Evolutionary conservation across 129 eudicot species (phyloP).

Genomic region (Saussurea involucrata): DNA sequence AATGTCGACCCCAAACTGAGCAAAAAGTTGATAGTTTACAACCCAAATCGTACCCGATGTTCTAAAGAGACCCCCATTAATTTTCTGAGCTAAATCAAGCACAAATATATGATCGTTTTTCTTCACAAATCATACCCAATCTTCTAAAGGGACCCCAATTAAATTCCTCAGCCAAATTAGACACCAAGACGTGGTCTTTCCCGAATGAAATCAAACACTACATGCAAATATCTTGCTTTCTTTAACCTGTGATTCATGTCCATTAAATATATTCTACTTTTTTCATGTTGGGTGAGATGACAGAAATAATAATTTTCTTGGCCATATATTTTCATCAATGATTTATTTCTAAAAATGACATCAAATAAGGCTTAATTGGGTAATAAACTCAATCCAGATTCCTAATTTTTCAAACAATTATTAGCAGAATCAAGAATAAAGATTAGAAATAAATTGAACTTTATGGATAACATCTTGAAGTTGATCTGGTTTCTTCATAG

Average conservation of each 20-base stretch:
- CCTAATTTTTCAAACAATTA: slow-evolving; percentile 6
- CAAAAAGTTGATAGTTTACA: not conserved
- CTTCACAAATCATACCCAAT: not conserved
- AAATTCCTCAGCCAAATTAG: slow-evolving; percentile 19
- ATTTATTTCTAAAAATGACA: slow-evolving; percentile 11
- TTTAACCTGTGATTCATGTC: slow-evolving; percentile 15
- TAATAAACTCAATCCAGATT: slow-evolving; percentile 15
- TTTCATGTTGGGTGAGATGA: slow-evolving; percentile 8
- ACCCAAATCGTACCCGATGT: slow-evolving; percentile 11
- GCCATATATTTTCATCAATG: not conserved
- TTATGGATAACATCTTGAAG: not conserved
- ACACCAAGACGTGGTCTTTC: slow-evolving; percentile 18
- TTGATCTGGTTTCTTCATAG: slow-evolving; percentile 1
- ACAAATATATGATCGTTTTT: slow-evolving; percentile 10
- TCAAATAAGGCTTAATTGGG: not conserved
- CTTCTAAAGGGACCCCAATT: not conserved
- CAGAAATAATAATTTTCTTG: not conserved
- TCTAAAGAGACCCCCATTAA: not conserved
- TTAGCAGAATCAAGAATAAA: not conserved
- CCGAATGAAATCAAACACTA: slow-evolving; percentile 18
- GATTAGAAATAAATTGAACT: not conserved
- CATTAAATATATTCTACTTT: slow-evolving; percentile 6
- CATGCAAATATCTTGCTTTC: slow-evolving; percentile 33
- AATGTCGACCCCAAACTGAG: not conserved
- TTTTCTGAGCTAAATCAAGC: slow-evolving; percentile 12